Evolutionary conservation across 2,329 filamentous ascomycete genomes (phyloP).

Genomic region (Septoria linicola): DNA sequence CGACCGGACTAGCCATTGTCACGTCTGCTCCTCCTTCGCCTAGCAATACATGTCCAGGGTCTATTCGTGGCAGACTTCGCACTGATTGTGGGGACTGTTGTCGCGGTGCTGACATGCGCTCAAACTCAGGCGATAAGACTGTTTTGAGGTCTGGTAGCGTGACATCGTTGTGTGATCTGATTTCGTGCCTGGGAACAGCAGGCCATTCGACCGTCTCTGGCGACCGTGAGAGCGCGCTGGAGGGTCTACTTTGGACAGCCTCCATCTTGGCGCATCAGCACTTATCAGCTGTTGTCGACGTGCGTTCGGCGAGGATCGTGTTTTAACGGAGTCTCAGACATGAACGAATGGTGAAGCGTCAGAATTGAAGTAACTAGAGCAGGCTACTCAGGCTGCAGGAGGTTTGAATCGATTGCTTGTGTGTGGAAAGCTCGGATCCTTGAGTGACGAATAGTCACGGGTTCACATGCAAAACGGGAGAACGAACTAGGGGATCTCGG

Average conservation of each 20-base stretch:
- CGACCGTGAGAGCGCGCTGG: conserved; percentile 42
- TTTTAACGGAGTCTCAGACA: conserved; percentile 14
- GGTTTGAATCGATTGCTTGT: no score
- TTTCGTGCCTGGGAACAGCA: conserved; percentile 26
- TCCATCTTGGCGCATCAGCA: conserved; percentile 30
- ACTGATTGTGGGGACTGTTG: conserved; percentile 29
- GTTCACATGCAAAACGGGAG: no score
- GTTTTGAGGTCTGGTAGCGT: conserved; percentile 48
- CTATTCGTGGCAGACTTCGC: conserved; percentile 38
- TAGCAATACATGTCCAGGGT: conserved; percentile 38
- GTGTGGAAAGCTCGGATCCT: no score
- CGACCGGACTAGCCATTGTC: conserved; percentile 46
- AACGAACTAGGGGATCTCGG: no score
- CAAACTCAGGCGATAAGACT: conserved; percentile 44
- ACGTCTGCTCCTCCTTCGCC: conserved; percentile 35
- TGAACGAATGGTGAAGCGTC: conserved; percentile 10
- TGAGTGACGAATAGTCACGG: no score
- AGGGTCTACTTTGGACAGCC: conserved; percentile 40
- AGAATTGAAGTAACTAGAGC: no score
- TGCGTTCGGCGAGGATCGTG: conserved; percentile 23
- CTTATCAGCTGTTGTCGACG: conserved; percentile 24
- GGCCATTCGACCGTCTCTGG: conserved; percentile 32
- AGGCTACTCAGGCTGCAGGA: no score
- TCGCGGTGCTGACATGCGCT: conserved; percentile 33
- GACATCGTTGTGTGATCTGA: conserved; percentile 31